phyloP scores from a whole-genome alignment of 495 filamentous ascomycete species.

The Immersiella caudata region DNA sequence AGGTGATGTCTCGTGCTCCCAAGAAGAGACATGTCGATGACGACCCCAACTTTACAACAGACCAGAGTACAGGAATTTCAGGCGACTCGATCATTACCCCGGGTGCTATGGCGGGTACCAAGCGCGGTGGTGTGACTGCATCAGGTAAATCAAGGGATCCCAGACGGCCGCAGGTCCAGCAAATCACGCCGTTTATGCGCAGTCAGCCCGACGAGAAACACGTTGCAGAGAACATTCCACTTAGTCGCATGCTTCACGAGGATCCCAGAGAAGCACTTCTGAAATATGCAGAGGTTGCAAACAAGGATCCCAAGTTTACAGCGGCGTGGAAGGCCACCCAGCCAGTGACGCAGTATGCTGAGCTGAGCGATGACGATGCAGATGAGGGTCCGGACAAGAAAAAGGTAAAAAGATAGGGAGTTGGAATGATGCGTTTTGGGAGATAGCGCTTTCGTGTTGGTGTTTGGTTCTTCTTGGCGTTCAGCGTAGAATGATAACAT shows the following conservation, averaged over 20 bases:
- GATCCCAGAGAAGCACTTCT: conserved; percentile 92
- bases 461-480: not conserved
- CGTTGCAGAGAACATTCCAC: conserved; percentile 81
- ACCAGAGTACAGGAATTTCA: conserved; percentile 74
- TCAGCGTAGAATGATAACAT: not conserved
- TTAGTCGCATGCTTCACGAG: conserved; percentile 95
- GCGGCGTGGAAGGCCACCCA: conserved; percentile 91
- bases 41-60: conserved; percentile 80
- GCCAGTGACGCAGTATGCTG: conserved; percentile 88
- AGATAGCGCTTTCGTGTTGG: not conserved
- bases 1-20: conserved; percentile 89
- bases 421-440: not conserved
- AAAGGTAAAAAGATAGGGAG: conserved; percentile 53
- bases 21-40: conserved; percentile 96
- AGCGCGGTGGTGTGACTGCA: conserved; percentile 66
- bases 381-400: conserved; percentile 71
- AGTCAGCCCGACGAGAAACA: conserved; percentile 88
- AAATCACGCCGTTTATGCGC: conserved; percentile 88
- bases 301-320: conserved; percentile 93
- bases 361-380: conserved; percentile 88
- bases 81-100: conserved; percentile 79
- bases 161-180: conserved; percentile 76
- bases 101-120: conserved; percentile 51
- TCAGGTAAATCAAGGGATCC: conserved; percentile 82
- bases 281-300: conserved; percentile 92